Conservation (phyloP, 2,329 filamentous ascomycete genomes). For the Penicillium vulpinum region DNA sequence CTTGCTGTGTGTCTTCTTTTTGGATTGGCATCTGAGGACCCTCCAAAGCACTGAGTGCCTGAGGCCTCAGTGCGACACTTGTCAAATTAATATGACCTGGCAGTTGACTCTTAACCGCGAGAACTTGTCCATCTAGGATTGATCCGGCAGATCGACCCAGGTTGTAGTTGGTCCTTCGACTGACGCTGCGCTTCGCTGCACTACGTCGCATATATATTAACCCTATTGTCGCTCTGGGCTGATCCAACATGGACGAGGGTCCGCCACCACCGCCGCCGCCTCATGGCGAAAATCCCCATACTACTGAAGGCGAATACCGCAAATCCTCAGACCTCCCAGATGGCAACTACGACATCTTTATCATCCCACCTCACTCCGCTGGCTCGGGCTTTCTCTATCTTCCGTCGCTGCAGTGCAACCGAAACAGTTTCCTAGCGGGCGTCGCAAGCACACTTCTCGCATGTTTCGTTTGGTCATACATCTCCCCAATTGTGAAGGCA, state of each 20-base stretch:
- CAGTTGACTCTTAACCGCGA: conserved; percentile 17
- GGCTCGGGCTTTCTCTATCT: conserved; percentile 90
- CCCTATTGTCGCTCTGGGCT: neutral
- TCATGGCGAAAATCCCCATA: conserved; percentile 76
- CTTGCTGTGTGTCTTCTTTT: neutral
- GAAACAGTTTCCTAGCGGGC: conserved; percentile 88
- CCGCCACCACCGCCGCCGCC: conserved; percentile 78
- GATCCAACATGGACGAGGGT: conserved; percentile 37
- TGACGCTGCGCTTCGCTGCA: conserved; percentile 5
- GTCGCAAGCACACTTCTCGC: conserved; percentile 73
- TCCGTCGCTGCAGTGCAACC: conserved; percentile 80
- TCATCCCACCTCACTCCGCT: conserved; percentile 87
- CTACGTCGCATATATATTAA: conserved; percentile 7
- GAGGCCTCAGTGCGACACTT: conserved; percentile 34
- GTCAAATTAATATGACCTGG: conserved; percentile 33
- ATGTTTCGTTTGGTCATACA: conserved; percentile 69
- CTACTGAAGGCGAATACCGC: conserved; percentile 54
- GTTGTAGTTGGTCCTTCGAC: neutral
- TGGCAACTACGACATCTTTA: conserved; percentile 96
- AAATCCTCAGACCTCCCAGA: conserved; percentile 66
- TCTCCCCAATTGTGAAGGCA: conserved; percentile 70
- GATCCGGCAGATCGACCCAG: conserved; percentile 10
- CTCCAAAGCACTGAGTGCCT: conserved; percentile 32
- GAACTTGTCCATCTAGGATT: conserved; percentile 19
- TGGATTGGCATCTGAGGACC: conserved; percentile 9